A percentile compares a stretch with the other conserved stretches of the same genome.
Conservation (phyloP, 345 rosid genomes). For the Ceriops tagal region DNA sequence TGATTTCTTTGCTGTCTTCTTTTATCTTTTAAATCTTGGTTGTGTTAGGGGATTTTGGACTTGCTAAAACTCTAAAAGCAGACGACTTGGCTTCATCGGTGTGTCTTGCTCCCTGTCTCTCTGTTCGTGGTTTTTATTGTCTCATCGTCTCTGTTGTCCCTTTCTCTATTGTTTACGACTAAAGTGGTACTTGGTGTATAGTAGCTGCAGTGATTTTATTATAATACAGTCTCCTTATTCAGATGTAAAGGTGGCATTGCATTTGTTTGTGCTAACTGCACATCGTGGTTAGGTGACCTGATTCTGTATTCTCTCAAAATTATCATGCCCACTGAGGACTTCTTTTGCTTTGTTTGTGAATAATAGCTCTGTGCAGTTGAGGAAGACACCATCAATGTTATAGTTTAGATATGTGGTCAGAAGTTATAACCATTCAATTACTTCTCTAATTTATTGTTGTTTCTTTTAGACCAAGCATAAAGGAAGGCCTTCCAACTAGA, state of each 20-base stretch:
- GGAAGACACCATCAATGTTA: not conserved
- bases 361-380: not conserved
- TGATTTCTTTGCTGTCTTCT: not conserved
- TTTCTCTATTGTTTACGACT: not conserved
- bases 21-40: constrained; percentile 10
- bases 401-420: not conserved
- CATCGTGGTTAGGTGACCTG: not conserved
- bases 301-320: not conserved
- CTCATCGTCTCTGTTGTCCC: not conserved
- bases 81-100: constrained; percentile 98
- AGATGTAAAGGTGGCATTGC: not conserved
- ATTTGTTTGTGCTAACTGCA: not conserved
- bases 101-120: constrained; percentile 17
- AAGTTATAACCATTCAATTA: not conserved
- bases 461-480: not conserved
- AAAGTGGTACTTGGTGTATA: not conserved
- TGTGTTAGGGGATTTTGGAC: constrained; percentile 91
- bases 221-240: not conserved
- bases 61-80: constrained; percentile 90
- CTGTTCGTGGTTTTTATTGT: not conserved
- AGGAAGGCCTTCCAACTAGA: too few relatives aligned
- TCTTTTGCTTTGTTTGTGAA: not conserved
- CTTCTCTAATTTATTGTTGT: not conserved
- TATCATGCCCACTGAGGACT: not conserved
- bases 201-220: not conserved